Conservation (phyloP, 495 filamentous ascomycete species). For the Aspergillus affinis region DNA sequence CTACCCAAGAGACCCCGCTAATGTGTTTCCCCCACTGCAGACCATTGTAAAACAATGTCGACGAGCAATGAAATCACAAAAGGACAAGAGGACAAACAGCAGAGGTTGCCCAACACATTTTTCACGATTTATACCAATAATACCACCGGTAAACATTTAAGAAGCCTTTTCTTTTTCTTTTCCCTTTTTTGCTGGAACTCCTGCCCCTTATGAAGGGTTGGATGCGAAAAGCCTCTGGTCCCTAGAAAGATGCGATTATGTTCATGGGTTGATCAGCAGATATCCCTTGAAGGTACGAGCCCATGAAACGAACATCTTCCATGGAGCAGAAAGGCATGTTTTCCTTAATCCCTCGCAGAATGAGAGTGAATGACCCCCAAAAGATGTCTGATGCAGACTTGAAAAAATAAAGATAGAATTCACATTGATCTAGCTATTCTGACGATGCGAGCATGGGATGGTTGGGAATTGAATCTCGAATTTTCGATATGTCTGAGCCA, state of each 20-base stretch:
- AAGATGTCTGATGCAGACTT: not conserved
- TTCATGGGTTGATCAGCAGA: not conserved
- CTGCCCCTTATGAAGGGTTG: not conserved
- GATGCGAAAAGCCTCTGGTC: not conserved
- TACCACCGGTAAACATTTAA: conserved; percentile 4
- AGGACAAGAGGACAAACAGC: not conserved
- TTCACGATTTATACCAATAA: conserved; percentile 14
- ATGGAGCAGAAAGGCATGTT: not conserved
- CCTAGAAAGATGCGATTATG: not conserved
- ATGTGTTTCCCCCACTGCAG: conserved; percentile 18
- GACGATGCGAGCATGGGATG: too few relatives aligned
- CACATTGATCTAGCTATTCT: not conserved
- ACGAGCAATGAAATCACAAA: conserved; percentile 3
- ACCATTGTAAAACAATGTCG: conserved; percentile 33
- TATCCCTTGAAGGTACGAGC: not conserved
- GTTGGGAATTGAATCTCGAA: too few relatives aligned
- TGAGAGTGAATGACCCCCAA: not conserved
- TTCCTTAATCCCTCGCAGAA: not conserved
- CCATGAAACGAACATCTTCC: not conserved
- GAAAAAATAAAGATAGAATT: not conserved
- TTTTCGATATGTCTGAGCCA: too few relatives aligned
- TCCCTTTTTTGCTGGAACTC: not conserved
- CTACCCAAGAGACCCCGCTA: conserved; percentile 4
- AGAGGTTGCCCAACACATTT: not conserved
- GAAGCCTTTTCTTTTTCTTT: conserved; percentile 3